phyloP scores from a whole-genome alignment of 805 yeast genomes.

The Sugiyamaella valdiviana region DNA sequence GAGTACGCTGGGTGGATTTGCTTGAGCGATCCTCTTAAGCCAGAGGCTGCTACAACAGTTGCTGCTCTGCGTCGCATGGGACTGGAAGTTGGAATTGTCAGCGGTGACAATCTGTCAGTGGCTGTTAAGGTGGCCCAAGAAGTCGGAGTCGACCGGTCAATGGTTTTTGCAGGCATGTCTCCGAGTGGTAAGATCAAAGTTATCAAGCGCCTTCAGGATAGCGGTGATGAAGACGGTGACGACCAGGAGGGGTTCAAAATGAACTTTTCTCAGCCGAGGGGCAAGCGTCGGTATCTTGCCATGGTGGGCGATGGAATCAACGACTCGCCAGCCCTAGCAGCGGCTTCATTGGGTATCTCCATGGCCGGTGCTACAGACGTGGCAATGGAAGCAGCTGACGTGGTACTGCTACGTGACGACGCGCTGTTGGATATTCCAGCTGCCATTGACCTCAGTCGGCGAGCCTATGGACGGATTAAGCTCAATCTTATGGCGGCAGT shows the following conservation, averaged over 20 bases:
- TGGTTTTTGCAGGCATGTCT: constrained; percentile 67
- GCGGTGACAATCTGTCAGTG: constrained; percentile 71
- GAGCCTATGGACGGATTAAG: constrained; percentile 71
- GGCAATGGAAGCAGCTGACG: constrained; percentile 94
- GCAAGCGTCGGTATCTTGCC: constrained; percentile 42
- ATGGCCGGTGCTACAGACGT: constrained; percentile 91
- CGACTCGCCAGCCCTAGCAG: constrained; percentile 92
- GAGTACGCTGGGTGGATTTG: constrained; percentile 58
- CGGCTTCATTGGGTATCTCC: constrained; percentile 86
- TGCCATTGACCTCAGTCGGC: constrained; percentile 57
- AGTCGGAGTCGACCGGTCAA: constrained; percentile 57
- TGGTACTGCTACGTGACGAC: constrained; percentile 50
- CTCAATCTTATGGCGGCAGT: constrained; percentile 81
- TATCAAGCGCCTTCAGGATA: constrained; percentile 49
- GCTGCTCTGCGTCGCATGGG: constrained; percentile 46
- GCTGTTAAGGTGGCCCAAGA: constrained; percentile 59
- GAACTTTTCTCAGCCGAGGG: neutral
- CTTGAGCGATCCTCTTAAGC: constrained; percentile 60
- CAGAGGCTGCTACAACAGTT: constrained; percentile 58
- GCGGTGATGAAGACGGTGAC: constrained; percentile 1
- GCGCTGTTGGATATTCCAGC: constrained; percentile 40
- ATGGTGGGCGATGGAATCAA: constrained; percentile 98
- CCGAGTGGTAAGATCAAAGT: constrained; percentile 73
- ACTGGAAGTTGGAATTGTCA: constrained; percentile 71
- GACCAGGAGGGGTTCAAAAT: constrained; percentile 1